These are phyloP conservation scores for Boletus semigastroideus DNA, from an alignment of 1,284 basidiomycete species.

Conservation along the genomic window DNA sequence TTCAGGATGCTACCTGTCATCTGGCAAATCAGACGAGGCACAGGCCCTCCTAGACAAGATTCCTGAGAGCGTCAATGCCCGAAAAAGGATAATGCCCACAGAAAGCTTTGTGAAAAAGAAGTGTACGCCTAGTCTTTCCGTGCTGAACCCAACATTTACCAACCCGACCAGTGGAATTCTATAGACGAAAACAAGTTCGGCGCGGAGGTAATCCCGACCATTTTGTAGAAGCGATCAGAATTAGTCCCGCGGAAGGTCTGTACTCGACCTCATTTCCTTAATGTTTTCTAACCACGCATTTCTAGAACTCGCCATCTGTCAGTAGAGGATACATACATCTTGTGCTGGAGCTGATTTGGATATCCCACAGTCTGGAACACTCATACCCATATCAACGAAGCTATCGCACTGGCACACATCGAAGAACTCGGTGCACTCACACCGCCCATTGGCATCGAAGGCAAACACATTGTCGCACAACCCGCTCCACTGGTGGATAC, in stretches of 20 bases:
- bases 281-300: slow-evolving; percentile 1
- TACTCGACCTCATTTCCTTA: background rate
- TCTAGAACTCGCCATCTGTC: slow-evolving; percentile 60
- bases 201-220: slow-evolving; percentile 49
- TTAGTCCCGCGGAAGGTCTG: slow-evolving; percentile 69
- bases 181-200: slow-evolving; percentile 62
- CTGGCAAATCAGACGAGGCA: slow-evolving; percentile 52
- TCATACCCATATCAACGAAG: slow-evolving; percentile 53
- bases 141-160: background rate
- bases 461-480: slow-evolving; percentile 29
- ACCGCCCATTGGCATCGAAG: slow-evolving; percentile 42
- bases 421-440: slow-evolving; percentile 46
- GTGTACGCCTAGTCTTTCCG: slow-evolving; percentile 32
- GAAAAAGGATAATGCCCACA: slow-evolving; percentile 68
- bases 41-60: slow-evolving; percentile 60
- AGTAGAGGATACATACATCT: slow-evolving; percentile 21
- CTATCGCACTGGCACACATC: slow-evolving; percentile 57
- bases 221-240: slow-evolving; percentile 55
- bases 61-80: slow-evolving; percentile 57
- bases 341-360: slow-evolving; percentile 1
- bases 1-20: slow-evolving; percentile 58
- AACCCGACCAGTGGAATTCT: slow-evolving; percentile 61
- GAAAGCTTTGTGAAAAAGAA: slow-evolving; percentile 77
- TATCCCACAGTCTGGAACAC: slow-evolving; percentile 66
- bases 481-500: slow-evolving; percentile 8